Base-by-base conservation (phyloP, 2,329 filamentous ascomycete species). In the Penicillium sp. region DNA sequence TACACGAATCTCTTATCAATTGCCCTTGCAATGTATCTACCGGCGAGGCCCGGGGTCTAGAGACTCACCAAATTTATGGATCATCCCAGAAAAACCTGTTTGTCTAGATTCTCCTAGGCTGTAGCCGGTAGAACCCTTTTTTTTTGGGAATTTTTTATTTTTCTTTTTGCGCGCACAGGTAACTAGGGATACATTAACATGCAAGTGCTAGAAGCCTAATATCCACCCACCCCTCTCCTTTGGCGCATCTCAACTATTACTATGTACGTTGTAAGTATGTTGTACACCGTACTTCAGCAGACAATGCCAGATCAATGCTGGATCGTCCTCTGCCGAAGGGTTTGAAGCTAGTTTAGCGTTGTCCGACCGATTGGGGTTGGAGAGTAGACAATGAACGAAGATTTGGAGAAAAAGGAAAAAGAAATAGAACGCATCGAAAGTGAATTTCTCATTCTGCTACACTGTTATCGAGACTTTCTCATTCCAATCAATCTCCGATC, bases 101-200 rank as follows among this genome's bases (percentile, higher is more conserved):
- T 52, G 18, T 40, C 9, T 9, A 48, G 41, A 23, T 30, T 30
- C 23, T 32, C 39, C 39, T 18, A 50, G 39, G 8, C 39, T 29
- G 32, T 32, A 13, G 39, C 13, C 35, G 47, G 19, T 34, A 36
- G 9, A 43, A 41, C 4, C 7, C 23, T 11, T 2, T 35, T 35
- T 32, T 42, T 43, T 13, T 38, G n/a, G n/a, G n/a, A 10, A 13
- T 13, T 13, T 34, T 34, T 10, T 5, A 34, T 13, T 14, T 39
- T 32, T 30, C 10, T 13, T 39, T 18, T 29, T 18, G n/a, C 14
- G 26, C 50, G 44, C 45, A 53, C 46, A 27, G 51, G 18, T 53
- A 53, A 49, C 50, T 52, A 53, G 51, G 51, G 51, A 53, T 53
- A 43, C 34, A 49, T 43, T 43, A n/a, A 19, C 41, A 53, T 53